phyloP scores from a whole-genome alignment of 106 monocot genomes.

The Dendrobium nobile region DNA sequence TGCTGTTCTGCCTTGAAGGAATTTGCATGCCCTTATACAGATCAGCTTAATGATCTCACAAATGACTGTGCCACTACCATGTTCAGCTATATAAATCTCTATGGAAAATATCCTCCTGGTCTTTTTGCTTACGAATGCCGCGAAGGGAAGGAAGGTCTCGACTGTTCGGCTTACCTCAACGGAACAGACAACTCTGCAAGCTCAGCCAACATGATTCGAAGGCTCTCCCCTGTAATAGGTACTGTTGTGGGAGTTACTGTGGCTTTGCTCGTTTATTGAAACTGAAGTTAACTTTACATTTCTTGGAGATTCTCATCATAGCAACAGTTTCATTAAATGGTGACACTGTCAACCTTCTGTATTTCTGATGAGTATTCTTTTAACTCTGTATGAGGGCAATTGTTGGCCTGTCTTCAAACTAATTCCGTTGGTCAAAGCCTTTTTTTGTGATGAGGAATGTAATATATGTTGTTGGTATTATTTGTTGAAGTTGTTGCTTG shows the following conservation, averaged over 20 bases:
- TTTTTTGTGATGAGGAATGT: neutral
- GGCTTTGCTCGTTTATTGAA: conserved; percentile 1
- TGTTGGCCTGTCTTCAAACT: neutral
- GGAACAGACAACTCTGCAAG: neutral
- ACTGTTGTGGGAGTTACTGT: conserved; percentile 1
- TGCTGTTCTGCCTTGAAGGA: conserved; percentile 15
- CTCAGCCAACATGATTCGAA: neutral
- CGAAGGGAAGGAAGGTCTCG: conserved; percentile 16
- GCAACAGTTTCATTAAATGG: neutral
- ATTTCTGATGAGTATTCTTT: neutral
- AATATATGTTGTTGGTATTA: neutral
- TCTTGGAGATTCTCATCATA: neutral
- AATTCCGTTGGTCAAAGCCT: neutral
- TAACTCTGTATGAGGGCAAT: no score
- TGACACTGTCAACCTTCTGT: neutral
- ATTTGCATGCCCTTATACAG: conserved; percentile 22
- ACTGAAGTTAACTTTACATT: neutral
- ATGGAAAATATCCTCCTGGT: conserved; percentile 24
- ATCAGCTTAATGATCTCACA: conserved; percentile 17
- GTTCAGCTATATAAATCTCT: conserved; percentile 27
- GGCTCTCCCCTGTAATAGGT: neutral
- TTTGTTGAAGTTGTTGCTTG: neutral
- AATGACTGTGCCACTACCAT: conserved; percentile 24
- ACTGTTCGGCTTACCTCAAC: conserved; percentile 4
- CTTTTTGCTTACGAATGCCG: conserved; percentile 23